These are phyloP conservation scores for Colletotrichum camelliae DNA, from an alignment of 2,329 filamentous ascomycete species.

Conservation along the genomic window DNA sequence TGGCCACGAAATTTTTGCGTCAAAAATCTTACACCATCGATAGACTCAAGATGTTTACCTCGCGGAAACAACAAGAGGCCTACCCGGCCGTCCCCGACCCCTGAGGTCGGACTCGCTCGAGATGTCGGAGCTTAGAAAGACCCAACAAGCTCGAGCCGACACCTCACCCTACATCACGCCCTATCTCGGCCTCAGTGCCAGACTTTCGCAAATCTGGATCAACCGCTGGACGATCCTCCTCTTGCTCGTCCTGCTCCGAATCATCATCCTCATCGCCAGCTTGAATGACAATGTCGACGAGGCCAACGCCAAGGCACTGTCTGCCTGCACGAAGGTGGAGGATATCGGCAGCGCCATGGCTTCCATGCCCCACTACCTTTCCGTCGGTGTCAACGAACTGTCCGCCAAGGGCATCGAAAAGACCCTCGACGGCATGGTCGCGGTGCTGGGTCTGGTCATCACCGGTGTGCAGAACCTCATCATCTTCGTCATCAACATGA, in stretches of 20 bases:
- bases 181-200: conserved; percentile 87
- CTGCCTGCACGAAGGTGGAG: conserved; percentile 91
- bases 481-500: conserved; percentile 89
- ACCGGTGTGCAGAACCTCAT: conserved; percentile 87
- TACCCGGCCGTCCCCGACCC: conserved; percentile 42
- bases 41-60: conserved; percentile 42
- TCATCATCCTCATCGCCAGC: conserved; percentile 76
- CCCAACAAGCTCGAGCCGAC: conserved; percentile 45
- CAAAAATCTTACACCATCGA: conserved; percentile 24
- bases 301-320: conserved; percentile 81
- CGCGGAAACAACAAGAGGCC: conserved; percentile 35
- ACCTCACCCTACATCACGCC: conserved; percentile 79
- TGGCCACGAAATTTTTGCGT: not conserved
- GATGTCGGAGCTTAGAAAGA: conserved; percentile 35
- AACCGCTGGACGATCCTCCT: conserved; percentile 96
- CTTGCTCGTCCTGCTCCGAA: conserved; percentile 81
- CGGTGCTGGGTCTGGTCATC: conserved; percentile 78
- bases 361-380: conserved; percentile 96
- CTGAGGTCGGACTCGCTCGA: conserved; percentile 42
- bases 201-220: conserved; percentile 95
- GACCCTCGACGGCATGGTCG: conserved; percentile 79
- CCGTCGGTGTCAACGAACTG: conserved; percentile 85
- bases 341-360: conserved; percentile 94
- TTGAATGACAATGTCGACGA: conserved; percentile 77
- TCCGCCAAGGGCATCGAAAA: conserved; percentile 81